phyloP scores from a whole-genome alignment of 225 moss, liverwort and hornwort species.

The Anthoceros angustus region DNA sequence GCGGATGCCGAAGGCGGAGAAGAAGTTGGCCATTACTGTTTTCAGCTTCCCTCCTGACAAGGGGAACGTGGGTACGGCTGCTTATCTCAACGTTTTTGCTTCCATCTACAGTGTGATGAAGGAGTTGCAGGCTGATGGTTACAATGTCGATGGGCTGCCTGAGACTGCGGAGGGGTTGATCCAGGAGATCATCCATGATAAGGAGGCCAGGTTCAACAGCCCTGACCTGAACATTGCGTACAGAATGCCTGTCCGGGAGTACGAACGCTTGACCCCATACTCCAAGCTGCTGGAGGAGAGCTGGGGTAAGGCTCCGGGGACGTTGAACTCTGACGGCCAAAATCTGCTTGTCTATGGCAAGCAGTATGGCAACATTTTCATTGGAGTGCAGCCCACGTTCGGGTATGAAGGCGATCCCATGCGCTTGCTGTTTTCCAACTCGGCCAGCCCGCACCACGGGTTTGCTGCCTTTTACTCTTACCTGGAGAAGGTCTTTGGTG shows the following conservation, averaged over 20 bases:
- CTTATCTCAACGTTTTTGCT: conserved; percentile 86
- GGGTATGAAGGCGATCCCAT: conserved; percentile 99
- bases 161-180: conserved; percentile 69
- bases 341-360: conserved; percentile 83
- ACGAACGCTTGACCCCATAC: conserved; percentile 73
- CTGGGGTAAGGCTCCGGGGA: conserved; percentile 96
- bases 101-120: conserved; percentile 91
- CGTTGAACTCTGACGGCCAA: conserved; percentile 82
- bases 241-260: conserved; percentile 83
- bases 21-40: conserved; percentile 83
- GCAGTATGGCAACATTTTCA: conserved; percentile 85
- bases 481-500: conserved; percentile 70
- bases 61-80: conserved; percentile 94
- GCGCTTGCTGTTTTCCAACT: conserved; percentile 89
- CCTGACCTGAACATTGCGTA: conserved; percentile 91
- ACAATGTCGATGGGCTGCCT: conserved; percentile 77
- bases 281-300: conserved; percentile 85
- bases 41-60: conserved; percentile 99
- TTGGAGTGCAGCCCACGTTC: conserved; percentile 94
- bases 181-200: conserved; percentile 91
- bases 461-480: conserved; percentile 97
- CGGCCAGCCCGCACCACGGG: conserved; percentile 95
- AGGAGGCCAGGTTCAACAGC: conserved; percentile 88
- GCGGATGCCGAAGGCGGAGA: conserved; percentile 74
- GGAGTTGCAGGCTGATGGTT: conserved; percentile 76